Evolutionary conservation across 2,329 filamentous ascomycete genomes (phyloP), one percentile per base, ranked within the genome.

Genomic region (Aspergillus brunneoviolaceus): DNA sequence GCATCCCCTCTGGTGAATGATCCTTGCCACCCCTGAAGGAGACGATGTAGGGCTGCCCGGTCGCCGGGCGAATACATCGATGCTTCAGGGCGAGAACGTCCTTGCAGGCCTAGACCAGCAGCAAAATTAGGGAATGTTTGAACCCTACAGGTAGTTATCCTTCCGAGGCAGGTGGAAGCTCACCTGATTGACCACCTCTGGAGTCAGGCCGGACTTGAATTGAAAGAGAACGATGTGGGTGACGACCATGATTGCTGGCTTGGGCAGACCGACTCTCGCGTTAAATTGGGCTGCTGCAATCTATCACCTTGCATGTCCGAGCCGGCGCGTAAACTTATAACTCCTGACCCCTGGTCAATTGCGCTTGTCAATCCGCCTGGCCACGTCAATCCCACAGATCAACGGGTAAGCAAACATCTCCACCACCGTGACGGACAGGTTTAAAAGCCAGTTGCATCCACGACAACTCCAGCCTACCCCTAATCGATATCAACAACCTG

Each of bases 161-260:
- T 16, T 7, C 9, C 16, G 4, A 16, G 19, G 33, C 14, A 16
- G 10, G 33, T 35, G 33, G 0, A 6, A 21, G 25, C 45, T 1
- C 14, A 55, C 53, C 47, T 55, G 21, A 19, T 35, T 21, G 42
- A 29, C n/a, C 19, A 49, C 27, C 11, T 49, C 19, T 4, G 27
- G 11, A 9, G 42, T n/a, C 21, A 49, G 42, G 10, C 48, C 53
- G n/a, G 53, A 10, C 6, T 55, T 48, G 29, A 55, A 55, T 33
- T 55, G 23, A 35, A 55, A 47, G 5, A 55, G 19, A 5, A 55
- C 53, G 16, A 55, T 31, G 27, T 55, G 53, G 10, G 42, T 55
- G 39, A 55, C 53, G 14, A n/a, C 42, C 53, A 55, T 55, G 9
- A 48, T 55, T n/a, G 49, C 33, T 35, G 4, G 3, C 33, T 14